Evolutionary conservation across 805 yeast genomes (phyloP).

Genomic region (Barnettozyma populi): DNA sequence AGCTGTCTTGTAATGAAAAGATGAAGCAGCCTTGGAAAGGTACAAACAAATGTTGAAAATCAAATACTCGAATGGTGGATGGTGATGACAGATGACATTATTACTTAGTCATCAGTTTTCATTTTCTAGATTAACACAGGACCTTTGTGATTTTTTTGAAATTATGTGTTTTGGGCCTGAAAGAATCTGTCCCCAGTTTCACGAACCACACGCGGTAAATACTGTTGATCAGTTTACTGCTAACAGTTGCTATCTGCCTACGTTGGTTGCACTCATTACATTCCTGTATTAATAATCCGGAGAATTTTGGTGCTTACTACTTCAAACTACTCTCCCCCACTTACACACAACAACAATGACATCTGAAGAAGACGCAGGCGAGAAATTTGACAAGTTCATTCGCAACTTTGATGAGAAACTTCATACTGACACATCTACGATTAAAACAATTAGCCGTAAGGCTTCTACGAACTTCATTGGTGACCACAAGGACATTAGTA

Average conservation of each 20-base stretch:
- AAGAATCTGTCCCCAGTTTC: too few species aligned
- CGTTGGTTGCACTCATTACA: neutral
- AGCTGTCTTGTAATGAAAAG: neutral
- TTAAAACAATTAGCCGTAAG: slow-evolving; percentile 18
- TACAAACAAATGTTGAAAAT: neutral
- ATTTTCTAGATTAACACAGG: too few species aligned
- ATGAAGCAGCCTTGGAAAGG: neutral
- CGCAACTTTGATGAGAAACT: slow-evolving; percentile 29
- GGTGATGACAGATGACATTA: too few species aligned
- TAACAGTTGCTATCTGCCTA: neutral
- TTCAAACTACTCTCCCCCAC: neutral
- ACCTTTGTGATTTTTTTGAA: neutral
- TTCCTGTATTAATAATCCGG: too few species aligned
- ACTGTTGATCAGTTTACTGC: neutral
- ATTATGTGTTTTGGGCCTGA: too few species aligned
- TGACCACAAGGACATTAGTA: neutral
- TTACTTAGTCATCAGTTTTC: neutral
- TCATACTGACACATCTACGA: slow-evolving; percentile 32
- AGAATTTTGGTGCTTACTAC: too few species aligned
- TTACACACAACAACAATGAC: slow-evolving; percentile 4
- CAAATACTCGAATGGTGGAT: too few species aligned
- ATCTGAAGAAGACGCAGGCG: slow-evolving; percentile 5
- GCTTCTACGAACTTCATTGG: neutral
- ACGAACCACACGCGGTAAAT: too few species aligned
- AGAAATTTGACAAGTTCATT: slow-evolving; percentile 33